These are phyloP conservation scores for Podospora bellae-mahoneyi DNA, from an alignment of 495 filamentous ascomycete species.

Conservation along the genomic window DNA sequence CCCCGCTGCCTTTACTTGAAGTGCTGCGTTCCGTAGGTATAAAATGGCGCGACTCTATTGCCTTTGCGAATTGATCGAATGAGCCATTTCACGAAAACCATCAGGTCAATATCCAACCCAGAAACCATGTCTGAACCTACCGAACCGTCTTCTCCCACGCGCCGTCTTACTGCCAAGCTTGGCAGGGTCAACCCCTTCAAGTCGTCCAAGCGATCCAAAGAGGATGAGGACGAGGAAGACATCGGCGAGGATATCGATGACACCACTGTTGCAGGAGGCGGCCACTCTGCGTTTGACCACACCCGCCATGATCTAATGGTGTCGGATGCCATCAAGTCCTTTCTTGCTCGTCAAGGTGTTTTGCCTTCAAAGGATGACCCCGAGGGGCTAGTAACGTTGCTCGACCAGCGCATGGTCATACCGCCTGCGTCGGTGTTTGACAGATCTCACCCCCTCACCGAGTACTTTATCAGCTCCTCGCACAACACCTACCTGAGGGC, in stretches of 20 bases:
- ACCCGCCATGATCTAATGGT: constrained; percentile 45
- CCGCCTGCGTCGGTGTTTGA: constrained; percentile 44
- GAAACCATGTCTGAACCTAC: not conserved
- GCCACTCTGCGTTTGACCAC: constrained; percentile 40
- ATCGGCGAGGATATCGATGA: constrained; percentile 46
- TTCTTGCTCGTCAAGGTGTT: constrained; percentile 39
- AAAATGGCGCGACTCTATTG: not conserved
- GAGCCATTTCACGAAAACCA: not conserved
- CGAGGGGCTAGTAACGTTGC: constrained; percentile 31
- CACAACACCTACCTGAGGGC: constrained; percentile 70
- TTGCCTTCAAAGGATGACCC: constrained; percentile 35
- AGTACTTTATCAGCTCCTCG: constrained; percentile 64
- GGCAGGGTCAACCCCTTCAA: constrained; percentile 27
- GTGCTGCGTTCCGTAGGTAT: too few relatives aligned
- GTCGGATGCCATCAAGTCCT: constrained; percentile 45
- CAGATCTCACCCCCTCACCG: constrained; percentile 46
- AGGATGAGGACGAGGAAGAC: constrained; percentile 46
- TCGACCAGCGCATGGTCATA: constrained; percentile 44
- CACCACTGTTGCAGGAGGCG: constrained; percentile 47
- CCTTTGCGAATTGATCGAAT: not conserved
- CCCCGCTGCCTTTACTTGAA: not conserved
- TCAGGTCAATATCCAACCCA: not conserved
- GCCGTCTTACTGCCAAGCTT: constrained; percentile 9
- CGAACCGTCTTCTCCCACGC: not conserved
- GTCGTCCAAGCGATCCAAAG: constrained; percentile 3